Evolutionary conservation across 1,139 yeast genomes (phyloP).

Genomic region (Pichia sp.): DNA sequence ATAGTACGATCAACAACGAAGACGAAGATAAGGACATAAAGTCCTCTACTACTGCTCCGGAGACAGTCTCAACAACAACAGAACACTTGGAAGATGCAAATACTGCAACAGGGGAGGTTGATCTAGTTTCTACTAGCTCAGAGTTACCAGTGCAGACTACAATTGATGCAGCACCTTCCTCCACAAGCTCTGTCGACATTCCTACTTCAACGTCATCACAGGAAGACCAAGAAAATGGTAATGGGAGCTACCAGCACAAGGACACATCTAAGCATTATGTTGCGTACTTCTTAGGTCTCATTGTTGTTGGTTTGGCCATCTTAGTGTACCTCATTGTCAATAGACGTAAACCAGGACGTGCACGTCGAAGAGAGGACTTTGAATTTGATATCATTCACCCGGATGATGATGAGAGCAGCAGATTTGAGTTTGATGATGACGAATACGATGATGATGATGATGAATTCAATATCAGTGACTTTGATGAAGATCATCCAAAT

Average conservation of each 20-base stretch:
- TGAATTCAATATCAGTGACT: not conserved
- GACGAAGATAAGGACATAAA: not conserved
- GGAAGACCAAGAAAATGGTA: not conserved
- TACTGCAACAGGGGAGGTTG: conserved; percentile 3
- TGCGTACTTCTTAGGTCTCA: conserved; percentile 49
- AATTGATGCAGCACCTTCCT: not conserved
- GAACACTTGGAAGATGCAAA: not conserved
- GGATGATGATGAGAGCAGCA: conserved; percentile 39
- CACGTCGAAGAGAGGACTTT: conserved; percentile 66
- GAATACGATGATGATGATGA: conserved; percentile 11
- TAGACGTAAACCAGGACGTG: conserved; percentile 39
- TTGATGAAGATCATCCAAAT: conserved; percentile 4
- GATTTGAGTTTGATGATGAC: conserved; percentile 18
- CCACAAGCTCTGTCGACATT: not conserved
- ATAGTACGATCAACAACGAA: conserved; percentile 32
- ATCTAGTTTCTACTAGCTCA: not conserved
- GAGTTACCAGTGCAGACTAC: not conserved
- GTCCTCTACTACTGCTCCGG: not conserved
- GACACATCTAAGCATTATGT: conserved; percentile 27
- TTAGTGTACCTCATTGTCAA: conserved; percentile 39
- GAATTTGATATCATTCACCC: conserved; percentile 76
- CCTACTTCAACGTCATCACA: not conserved
- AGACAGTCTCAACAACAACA: not conserved
- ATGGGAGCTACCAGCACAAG: conserved; percentile 15
- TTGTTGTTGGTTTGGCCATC: conserved; percentile 52